phyloP scores from a whole-genome alignment of 2,329 filamentous ascomycete species.

The Sclerotinia nivalis region DNA sequence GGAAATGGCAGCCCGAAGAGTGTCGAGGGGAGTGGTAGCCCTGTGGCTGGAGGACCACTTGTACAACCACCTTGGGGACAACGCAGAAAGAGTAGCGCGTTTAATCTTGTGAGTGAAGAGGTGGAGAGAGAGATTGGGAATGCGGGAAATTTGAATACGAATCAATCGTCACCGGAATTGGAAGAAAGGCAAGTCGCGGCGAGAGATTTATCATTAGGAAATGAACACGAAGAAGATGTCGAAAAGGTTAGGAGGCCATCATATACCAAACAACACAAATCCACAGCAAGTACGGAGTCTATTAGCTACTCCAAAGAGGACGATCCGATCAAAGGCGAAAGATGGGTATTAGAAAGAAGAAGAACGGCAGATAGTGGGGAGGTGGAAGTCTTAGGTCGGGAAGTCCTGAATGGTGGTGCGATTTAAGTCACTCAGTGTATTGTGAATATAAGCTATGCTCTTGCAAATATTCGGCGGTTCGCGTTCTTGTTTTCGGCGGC shows the following conservation, averaged over 20 bases:
- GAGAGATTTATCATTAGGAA: neutral
- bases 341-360: constrained; percentile 71
- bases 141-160: neutral
- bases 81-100: constrained; percentile 17
- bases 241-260: constrained; percentile 26
- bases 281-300: constrained; percentile 63
- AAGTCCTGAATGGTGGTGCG: constrained; percentile 45
- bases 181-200: neutral
- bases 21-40: constrained; percentile 35
- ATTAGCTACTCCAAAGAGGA: constrained; percentile 66
- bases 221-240: constrained; percentile 35
- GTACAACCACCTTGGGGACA: constrained; percentile 8
- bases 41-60: constrained; percentile 27
- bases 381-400: constrained; percentile 63
- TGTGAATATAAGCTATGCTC: neutral
- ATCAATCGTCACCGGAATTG: constrained; percentile 17
- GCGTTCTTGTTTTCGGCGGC: neutral
- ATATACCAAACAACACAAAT: constrained; percentile 44
- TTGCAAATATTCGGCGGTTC: neutral
- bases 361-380: constrained; percentile 66
- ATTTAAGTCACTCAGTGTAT: neutral
- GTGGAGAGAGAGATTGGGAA: constrained; percentile 27
- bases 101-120: constrained; percentile 24
- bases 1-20: constrained; percentile 41
- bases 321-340: constrained; percentile 56